Evolutionary conservation across 2,329 filamentous ascomycete genomes (phyloP).

Genomic region (Colletotrichum orchidophilum): DNA sequence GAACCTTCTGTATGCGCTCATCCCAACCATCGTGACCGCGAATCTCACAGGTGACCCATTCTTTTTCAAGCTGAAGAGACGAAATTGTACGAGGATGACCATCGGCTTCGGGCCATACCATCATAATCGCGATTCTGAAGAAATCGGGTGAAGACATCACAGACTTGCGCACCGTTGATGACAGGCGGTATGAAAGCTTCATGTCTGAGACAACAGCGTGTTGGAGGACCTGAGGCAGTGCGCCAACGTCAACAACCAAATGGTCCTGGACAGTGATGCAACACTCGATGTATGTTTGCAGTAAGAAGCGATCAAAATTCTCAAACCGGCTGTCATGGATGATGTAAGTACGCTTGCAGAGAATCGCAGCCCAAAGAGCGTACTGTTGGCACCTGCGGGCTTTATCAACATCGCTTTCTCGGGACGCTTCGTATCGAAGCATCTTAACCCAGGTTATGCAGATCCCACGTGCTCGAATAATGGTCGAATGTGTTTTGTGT

Average conservation of each 20-base stretch:
- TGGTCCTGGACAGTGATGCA: conserved; percentile 55
- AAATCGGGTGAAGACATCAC: conserved; percentile 38
- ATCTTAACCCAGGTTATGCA: conserved; percentile 59
- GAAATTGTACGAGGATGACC: conserved; percentile 22
- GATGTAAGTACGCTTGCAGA: conserved; percentile 58
- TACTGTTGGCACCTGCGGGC: conserved; percentile 53
- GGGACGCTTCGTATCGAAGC: conserved; percentile 56
- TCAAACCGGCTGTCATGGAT: conserved; percentile 17
- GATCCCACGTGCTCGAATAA: conserved; percentile 53
- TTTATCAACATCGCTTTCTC: conserved; percentile 46
- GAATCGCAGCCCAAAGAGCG: conserved; percentile 62
- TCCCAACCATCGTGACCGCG: conserved; percentile 13
- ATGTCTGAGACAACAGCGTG: conserved; percentile 57
- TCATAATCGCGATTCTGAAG: conserved; percentile 47
- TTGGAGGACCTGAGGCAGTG: conserved; percentile 44
- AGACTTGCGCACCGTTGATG: conserved; percentile 43
- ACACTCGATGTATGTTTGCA: conserved; percentile 39
- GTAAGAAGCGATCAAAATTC: conserved; percentile 16
- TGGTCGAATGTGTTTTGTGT: conserved; percentile 41
- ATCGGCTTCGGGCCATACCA: conserved; percentile 52
- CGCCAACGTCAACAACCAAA: conserved; percentile 45
- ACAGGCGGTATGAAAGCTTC: conserved; percentile 51
- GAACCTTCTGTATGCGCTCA: conserved; percentile 40
- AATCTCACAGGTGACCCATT: conserved; percentile 31
- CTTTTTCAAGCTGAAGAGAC: conserved; percentile 41